A percentile compares a stretch with the other conserved stretches of the same genome.
These are phyloP conservation scores for Monosiga brevicollis DNA, from an alignment of 78 protist genomes.

Conservation along the genomic window DNA sequence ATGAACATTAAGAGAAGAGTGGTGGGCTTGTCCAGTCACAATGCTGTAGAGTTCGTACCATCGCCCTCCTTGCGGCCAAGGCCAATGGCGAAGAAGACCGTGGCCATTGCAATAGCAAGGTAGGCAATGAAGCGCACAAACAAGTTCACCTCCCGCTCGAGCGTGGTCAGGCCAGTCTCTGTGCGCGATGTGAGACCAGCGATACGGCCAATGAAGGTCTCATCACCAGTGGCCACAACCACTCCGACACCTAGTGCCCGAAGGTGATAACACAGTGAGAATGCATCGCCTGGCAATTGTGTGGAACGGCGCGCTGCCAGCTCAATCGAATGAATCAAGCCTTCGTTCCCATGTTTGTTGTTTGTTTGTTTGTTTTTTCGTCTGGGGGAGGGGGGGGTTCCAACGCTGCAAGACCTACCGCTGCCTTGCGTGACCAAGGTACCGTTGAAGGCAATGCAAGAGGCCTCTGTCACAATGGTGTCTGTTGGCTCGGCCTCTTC, in stretches of 20 bases:
- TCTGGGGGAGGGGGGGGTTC: no score
- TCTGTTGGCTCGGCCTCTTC: neutral
- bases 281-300: no score
- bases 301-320: no score
- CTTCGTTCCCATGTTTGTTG: no score
- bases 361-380: no score
- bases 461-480: conserved; percentile 42
- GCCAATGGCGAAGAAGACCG: conserved; percentile 14
- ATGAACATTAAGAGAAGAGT: no score
- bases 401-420: no score
- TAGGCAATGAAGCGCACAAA: neutral
- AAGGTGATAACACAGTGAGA: no score
- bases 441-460: conserved; percentile 59
- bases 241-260: no score
- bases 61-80: neutral
- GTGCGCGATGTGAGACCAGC: conserved; percentile 42
- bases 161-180: neutral
- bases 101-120: neutral
- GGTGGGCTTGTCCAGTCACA: no score
- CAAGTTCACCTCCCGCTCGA: neutral
- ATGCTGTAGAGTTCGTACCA: no score
- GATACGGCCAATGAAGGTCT: conserved; percentile 77
- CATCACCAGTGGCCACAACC: conserved; percentile 80
- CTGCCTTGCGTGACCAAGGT: conserved; percentile 64
- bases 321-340: no score